phyloP scores from a whole-genome alignment of 371 early-diverging fungal species.

The Mucor mucedo region DNA sequence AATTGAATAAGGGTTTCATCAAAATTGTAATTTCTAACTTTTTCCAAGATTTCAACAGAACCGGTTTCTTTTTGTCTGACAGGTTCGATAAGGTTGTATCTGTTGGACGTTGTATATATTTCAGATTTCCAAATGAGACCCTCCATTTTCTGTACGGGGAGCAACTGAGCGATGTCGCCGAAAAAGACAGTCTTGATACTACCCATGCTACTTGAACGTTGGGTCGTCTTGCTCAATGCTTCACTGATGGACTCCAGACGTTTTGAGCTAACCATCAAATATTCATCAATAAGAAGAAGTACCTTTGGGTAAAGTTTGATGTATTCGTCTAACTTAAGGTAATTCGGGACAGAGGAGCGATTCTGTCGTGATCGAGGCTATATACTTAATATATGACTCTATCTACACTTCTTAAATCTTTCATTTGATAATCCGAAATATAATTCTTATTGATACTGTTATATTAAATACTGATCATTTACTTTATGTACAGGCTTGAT shows the following conservation, averaged over 20 bases:
- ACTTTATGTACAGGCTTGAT: too few species aligned
- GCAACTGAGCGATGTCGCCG: constrained; percentile 6
- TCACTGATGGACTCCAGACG: constrained; percentile 6
- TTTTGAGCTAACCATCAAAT: constrained; percentile 3
- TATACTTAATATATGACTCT: too few species aligned
- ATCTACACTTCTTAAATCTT: too few species aligned
- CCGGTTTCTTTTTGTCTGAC: constrained; percentile 2
- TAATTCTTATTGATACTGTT: too few species aligned
- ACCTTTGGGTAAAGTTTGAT: constrained; percentile 10
- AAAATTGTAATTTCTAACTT: not conserved
- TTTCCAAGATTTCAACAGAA: constrained; percentile 3
- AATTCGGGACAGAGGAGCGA: too few species aligned
- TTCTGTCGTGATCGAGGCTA: too few species aligned
- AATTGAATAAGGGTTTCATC: constrained; percentile 3
- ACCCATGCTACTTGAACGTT: constrained; percentile 7
- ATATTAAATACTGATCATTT: too few species aligned
- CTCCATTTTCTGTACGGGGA: not conserved
- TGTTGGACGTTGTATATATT: not conserved
- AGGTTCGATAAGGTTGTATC: not conserved
- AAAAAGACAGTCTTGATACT: constrained; percentile 2
- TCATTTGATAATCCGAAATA: too few species aligned
- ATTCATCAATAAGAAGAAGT: constrained; percentile 7
- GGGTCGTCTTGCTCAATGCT: constrained; percentile 7
- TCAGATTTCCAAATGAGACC: constrained; percentile 2
- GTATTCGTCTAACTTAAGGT: not conserved